Conservation (phyloP, 208 protist species). For the Tritrichomonas musculus region DNA sequence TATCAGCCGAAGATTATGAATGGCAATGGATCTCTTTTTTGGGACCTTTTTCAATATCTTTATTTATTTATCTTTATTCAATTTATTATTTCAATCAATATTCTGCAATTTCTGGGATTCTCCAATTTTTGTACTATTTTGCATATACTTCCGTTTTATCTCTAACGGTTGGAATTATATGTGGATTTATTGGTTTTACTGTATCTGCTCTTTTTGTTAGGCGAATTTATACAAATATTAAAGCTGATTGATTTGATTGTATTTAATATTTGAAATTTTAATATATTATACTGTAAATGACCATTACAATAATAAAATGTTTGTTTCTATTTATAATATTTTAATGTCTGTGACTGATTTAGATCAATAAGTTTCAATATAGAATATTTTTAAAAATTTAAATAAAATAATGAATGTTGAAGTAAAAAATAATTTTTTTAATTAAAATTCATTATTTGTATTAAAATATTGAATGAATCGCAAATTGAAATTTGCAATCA, state of each 20-base stretch:
- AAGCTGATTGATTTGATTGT: background rate
- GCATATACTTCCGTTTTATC: background rate
- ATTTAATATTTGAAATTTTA: too few species aligned
- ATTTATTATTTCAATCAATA: background rate
- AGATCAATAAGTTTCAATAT: too few species aligned
- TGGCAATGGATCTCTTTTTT: constrained; percentile 16
- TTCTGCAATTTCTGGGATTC: background rate
- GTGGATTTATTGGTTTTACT: constrained; percentile 1
- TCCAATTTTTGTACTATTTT: background rate
- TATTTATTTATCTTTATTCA: background rate
- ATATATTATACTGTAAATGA: too few species aligned
- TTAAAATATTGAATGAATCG: too few species aligned
- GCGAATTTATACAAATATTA: background rate
- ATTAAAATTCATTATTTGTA: too few species aligned
- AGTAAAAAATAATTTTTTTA: too few species aligned
- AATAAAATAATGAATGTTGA: too few species aligned
- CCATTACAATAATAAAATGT: too few species aligned
- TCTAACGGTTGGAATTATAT: background rate
- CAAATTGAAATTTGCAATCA: too few species aligned
- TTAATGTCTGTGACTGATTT: too few species aligned
- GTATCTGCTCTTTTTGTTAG: background rate
- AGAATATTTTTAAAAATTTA: too few species aligned
- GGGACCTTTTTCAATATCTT: background rate
- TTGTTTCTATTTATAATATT: too few species aligned
- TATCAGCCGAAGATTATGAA: background rate